These are phyloP conservation scores for Penicillium goetzii DNA, from an alignment of 495 filamentous ascomycete genomes.

Conservation along the genomic window DNA sequence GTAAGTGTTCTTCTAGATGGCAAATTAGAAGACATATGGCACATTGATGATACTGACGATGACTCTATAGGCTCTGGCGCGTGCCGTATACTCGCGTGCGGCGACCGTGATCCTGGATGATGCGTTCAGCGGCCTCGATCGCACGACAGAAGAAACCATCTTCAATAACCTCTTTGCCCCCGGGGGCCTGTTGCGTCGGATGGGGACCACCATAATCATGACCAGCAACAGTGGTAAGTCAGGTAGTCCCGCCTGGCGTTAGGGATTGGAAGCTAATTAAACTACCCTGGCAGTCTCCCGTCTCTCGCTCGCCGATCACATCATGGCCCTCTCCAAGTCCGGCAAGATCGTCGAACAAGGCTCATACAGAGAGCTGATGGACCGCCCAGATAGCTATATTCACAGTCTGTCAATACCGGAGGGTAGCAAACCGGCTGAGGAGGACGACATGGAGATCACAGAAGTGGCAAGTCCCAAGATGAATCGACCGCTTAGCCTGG, in stretches of 20 bases:
- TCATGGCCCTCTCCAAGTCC: slow-evolving; percentile 19
- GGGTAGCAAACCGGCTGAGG: slow-evolving; percentile 3
- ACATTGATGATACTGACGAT: neutral
- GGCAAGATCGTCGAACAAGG: slow-evolving; percentile 22
- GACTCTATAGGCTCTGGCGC: slow-evolving; percentile 26
- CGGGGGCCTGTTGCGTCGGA: slow-evolving; percentile 15
- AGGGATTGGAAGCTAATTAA: no score
- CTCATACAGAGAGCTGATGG: slow-evolving; percentile 15
- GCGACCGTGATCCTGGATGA: slow-evolving; percentile 43
- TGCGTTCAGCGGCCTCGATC: slow-evolving; percentile 40
- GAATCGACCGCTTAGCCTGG: neutral
- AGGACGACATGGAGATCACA: slow-evolving; percentile 13
- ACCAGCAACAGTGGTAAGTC: slow-evolving; percentile 6
- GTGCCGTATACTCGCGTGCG: slow-evolving; percentile 27
- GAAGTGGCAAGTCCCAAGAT: neutral
- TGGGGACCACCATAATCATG: slow-evolving; percentile 21
- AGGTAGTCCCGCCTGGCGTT: no score
- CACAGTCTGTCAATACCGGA: slow-evolving; percentile 9
- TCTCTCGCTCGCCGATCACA: slow-evolving; percentile 23
- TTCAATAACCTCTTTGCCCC: slow-evolving; percentile 16
- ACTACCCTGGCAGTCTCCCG: slow-evolving; percentile 10
- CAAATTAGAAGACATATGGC: neutral
- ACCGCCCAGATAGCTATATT: slow-evolving; percentile 10
- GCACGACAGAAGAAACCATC: slow-evolving; percentile 4
- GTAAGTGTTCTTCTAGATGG: neutral